Evolutionary conservation across 176 grass and related monocot genomes (phyloP), one percentile per base, ranked within the genome.

Genomic region (Hordeum marinum): DNA sequence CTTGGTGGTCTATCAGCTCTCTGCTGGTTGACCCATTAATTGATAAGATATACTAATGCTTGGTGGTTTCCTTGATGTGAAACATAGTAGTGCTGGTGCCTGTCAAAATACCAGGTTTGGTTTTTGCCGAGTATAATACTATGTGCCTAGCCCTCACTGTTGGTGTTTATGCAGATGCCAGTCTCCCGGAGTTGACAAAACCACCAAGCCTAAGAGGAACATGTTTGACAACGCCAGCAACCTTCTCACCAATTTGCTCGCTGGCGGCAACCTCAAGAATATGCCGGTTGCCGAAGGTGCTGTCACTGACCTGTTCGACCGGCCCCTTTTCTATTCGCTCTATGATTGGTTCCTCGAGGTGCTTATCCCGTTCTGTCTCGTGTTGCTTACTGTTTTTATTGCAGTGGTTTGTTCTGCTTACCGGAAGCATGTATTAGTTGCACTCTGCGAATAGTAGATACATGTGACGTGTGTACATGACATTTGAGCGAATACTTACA

Each of bases 311-410:
- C 87, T 98, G 66, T 98, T 98, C 42, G 93, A 85, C 55, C 90
- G 87, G 54, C 96, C 96, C 75, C 96, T 98, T 74, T 98, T 98
- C 90, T 95, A 95, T 79, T 98, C 96, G 4, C 96, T 98, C 68
- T 94, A 95, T 21, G 91, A 94, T 82, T 98, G 96, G 96, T 98
- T 95, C 90, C 27, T 95, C 4, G 81, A 98, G 93, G 96, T 95
- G 46, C 24, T 45, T 29, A 45, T 3, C 54, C 52, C 7, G 8
- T 20, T 83, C 68, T 58, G 24, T 14, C 36, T 72, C 23, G 0
- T 45, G 35, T 18, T 43, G 21, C 31, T n/a, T 34, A 35, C 37
- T 61, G 10, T 23, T n/a, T 66, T 50, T 34, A 52, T 21, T 48
- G 45, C 43, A 68, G 46, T 11, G 0, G 1, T 57, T 70, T 27